phyloP scores from a whole-genome alignment of 108 stramenopile species.

The Thalassiosira profunda region DNA sequence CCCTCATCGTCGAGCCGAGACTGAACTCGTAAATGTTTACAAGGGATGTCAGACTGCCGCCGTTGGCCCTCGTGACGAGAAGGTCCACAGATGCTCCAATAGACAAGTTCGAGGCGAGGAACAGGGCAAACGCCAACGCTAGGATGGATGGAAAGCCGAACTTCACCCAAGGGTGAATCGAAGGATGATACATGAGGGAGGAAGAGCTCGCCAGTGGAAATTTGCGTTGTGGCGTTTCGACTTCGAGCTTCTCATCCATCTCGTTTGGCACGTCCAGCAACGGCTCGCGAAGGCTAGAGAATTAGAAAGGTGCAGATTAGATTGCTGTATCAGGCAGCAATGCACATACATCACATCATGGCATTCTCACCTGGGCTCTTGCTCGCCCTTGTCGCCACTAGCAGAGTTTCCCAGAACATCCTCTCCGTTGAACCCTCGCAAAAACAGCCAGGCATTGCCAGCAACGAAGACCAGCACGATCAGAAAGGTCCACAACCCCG shows the following conservation, averaged over 20 bases:
- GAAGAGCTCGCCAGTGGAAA: slow-evolving; percentile 42
- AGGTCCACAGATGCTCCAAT: slow-evolving; percentile 85
- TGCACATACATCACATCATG: neutral
- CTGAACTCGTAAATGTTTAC: slow-evolving; percentile 78
- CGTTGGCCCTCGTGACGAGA: slow-evolving; percentile 28
- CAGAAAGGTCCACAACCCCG: slow-evolving; percentile 42
- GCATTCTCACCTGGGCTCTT: neutral
- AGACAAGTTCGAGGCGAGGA: slow-evolving; percentile 71
- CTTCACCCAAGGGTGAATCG: slow-evolving; percentile 25
- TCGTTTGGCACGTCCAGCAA: slow-evolving; percentile 29
- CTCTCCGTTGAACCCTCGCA: slow-evolving; percentile 21
- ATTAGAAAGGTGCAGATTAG: no score
- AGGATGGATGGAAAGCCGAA: slow-evolving; percentile 37
- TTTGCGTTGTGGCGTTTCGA: slow-evolving; percentile 38
- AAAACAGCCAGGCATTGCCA: slow-evolving; percentile 38
- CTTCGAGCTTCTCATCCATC: slow-evolving; percentile 39
- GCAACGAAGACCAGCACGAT: slow-evolving; percentile 30
- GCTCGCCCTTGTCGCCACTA: neutral
- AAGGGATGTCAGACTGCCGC: slow-evolving; percentile 35
- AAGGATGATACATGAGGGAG: slow-evolving; percentile 48
- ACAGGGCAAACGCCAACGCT: slow-evolving; percentile 18
- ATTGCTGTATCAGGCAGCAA: slow-evolving; percentile 1
- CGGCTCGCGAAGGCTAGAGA: no score
- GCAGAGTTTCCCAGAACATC: neutral
- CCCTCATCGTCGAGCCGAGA: slow-evolving; percentile 78